Percentiles rank a stretch among this genome's conserved stretches.
Conservation (phyloP, 2,329 filamentous ascomycete species). For the Phialophora verrucosa region DNA sequence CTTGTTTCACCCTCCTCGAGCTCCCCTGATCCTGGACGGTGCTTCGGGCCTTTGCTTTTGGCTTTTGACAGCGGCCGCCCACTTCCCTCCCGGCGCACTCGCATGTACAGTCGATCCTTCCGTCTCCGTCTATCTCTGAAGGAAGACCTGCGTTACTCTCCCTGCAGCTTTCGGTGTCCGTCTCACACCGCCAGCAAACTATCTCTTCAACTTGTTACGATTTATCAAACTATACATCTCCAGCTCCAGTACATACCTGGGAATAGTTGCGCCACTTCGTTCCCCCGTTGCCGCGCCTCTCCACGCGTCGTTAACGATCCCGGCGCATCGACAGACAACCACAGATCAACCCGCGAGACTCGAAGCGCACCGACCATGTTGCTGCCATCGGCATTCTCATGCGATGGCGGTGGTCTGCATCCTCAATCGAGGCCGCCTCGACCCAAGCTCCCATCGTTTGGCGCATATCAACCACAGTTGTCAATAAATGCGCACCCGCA, state of each 20-base stretch:
- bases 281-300: neutral
- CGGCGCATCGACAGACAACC: conserved; percentile 24
- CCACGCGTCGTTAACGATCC: conserved; percentile 18
- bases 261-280: conserved; percentile 10
- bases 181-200: conserved; percentile 20
- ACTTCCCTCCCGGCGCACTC: conserved; percentile 13
- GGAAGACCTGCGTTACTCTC: neutral
- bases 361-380: conserved; percentile 44
- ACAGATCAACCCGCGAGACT: conserved; percentile 15
- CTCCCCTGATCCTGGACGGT: neutral
- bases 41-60: neutral
- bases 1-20: conserved; percentile 3
- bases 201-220: conserved; percentile 10
- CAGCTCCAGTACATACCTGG: conserved; percentile 23
- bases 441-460: conserved; percentile 43
- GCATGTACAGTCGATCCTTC: conserved; percentile 14
- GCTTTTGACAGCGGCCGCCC: conserved; percentile 16
- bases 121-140: conserved; percentile 11
- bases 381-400: conserved; percentile 54
- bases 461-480: conserved; percentile 46
- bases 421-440: conserved; percentile 27
- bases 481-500: conserved; percentile 48
- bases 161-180: conserved; percentile 16
- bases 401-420: conserved; percentile 45
- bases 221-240: conserved; percentile 1